Evolutionary conservation across 1,284 basidiomycete species (phyloP), one percentile per base, ranked within the genome.

Genomic region (Moesziomyces sp.): DNA sequence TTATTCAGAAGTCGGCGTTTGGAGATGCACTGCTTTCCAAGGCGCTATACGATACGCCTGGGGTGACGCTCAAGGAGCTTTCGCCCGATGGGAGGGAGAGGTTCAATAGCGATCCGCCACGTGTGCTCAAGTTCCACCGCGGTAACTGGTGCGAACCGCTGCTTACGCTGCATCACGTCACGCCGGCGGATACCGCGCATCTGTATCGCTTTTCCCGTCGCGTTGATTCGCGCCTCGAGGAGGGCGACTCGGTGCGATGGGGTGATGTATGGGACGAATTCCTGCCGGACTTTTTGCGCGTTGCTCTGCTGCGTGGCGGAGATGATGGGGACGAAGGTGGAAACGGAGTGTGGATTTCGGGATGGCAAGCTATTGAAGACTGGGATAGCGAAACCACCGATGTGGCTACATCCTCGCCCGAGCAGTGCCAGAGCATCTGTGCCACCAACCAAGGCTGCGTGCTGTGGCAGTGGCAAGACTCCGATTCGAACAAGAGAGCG

Each of bases 1-100:
- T 74, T 1, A 64, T 69, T 23, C 52, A 58, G 7, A 45, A 62
- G 14, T 52, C 52, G 1, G 61, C 65, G 0, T 70, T 74, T 42
- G 76, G 76, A 13, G 76, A 78, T 19, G 73, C 75, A 0, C 45
- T 78, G 0, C 62, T 78, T 3, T 58, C 70, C 23, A 74, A 74
- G 44, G n/a, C 56, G 8, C 26, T 78, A 11, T 74, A 70, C 47
- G 66, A 69, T 34, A 3, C 72, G 8, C 55, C 58, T 6, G 13
- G 23, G 0, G 49, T 63, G 5, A 21, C 21, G 2, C 34, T 74
- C 14, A 57, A 9, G 2, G 49, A 65, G 21, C 40, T 74, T 5
- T 42, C 30, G 13, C 51, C 54, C 4, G 58, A 65, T 24, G 66
- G 50, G 3, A 51, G 46, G 0, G 52, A 70, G 1, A 49, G 49